phyloP scores from a whole-genome alignment of 2,329 filamentous ascomycete species.

The Cladophialophora psammophila region DNA sequence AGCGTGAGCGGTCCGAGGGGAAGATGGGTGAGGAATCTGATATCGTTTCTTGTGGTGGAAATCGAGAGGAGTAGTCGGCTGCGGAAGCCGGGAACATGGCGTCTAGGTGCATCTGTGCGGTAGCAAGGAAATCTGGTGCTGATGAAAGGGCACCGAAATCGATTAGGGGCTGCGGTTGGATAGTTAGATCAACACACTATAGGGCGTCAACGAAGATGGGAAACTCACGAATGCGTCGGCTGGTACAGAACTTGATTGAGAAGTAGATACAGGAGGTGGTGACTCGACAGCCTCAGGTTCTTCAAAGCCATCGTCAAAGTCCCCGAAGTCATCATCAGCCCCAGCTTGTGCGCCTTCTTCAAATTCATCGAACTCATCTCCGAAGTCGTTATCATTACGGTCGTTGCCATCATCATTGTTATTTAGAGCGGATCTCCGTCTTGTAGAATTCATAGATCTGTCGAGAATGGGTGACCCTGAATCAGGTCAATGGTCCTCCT shows the following conservation, averaged over 20 bases:
- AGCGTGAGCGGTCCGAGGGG: slow-evolving; percentile 83
- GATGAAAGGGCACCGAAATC: slow-evolving; percentile 64
- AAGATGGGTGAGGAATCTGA: slow-evolving; percentile 67
- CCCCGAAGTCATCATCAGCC: slow-evolving; percentile 65
- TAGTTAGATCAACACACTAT: slow-evolving; percentile 16
- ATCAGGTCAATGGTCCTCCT: slow-evolving; percentile 67
- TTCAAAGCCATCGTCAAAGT: slow-evolving; percentile 74
- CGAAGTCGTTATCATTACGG: slow-evolving; percentile 67
- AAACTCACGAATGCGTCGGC: slow-evolving; percentile 35
- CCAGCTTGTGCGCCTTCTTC: slow-evolving; percentile 59
- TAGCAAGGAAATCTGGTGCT: slow-evolving; percentile 51
- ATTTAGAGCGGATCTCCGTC: slow-evolving; percentile 44
- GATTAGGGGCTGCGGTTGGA: slow-evolving; percentile 42
- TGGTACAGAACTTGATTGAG: slow-evolving; percentile 38
- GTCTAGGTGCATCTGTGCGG: slow-evolving; percentile 51
- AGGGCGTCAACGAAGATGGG: slow-evolving; percentile 40
- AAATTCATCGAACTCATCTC: slow-evolving; percentile 65
- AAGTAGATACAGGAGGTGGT: slow-evolving; percentile 43
- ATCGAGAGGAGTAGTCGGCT: slow-evolving; percentile 42
- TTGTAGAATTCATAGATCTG: slow-evolving; percentile 51
- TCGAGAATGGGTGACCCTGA: slow-evolving; percentile 63
- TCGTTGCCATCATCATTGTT: slow-evolving; percentile 38
- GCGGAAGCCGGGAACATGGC: slow-evolving; percentile 53
- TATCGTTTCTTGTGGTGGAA: slow-evolving; percentile 51
- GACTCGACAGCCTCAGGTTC: slow-evolving; percentile 44